Base-by-base conservation (phyloP, 148 eudicot species). In the Rheum nobile region DNA sequence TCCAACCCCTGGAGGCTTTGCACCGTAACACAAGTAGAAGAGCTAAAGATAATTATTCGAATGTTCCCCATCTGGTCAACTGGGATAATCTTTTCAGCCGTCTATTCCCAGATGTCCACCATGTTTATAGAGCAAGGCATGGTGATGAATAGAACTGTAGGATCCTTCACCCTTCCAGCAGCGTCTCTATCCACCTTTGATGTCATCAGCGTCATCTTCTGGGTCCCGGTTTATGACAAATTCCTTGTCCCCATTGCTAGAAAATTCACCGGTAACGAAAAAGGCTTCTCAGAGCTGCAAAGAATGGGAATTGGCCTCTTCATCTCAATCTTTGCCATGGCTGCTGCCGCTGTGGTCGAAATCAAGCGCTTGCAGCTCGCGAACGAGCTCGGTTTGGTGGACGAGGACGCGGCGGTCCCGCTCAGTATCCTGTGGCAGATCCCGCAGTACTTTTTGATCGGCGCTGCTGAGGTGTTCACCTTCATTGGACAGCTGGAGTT, bases 21-120 rank as follows among this genome's bases (percentile, higher is more conserved):
- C 77, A 75, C 77, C 8, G 71, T 75, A 63, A 75, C 77, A 3
- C 77, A 75, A 35, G 71, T 75, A 4, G 77, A 75, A 42, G 77
- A 75, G 69, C 41, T 75, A 16, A 75, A 75, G 37, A 75, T 63
- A 71, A 41, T 75, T 13, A 63, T 75, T 13, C 77, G 77, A 28
- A 43, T 90, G 48, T 86, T 90, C 65, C 96, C 96, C 8, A 63
- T 90, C 2, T 86, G 88, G 92, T 21, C 77, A 59, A 75, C 77
- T 0, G 77, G 77, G 0, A 75, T 75, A 13, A 63, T 75, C 71
- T 75, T 75, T 29, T 50, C 77, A 52, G 71, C 77, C 8, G 77
- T 75, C 11, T 75, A 61, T 43, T 37, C 77, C 71, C 77, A 75
- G n/a, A 75, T 75, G 77, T 75, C 77, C 24, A 75, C 77, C 21